phyloP scores from a whole-genome alignment of 495 filamentous ascomycete species.

The Neurospora africana region DNA sequence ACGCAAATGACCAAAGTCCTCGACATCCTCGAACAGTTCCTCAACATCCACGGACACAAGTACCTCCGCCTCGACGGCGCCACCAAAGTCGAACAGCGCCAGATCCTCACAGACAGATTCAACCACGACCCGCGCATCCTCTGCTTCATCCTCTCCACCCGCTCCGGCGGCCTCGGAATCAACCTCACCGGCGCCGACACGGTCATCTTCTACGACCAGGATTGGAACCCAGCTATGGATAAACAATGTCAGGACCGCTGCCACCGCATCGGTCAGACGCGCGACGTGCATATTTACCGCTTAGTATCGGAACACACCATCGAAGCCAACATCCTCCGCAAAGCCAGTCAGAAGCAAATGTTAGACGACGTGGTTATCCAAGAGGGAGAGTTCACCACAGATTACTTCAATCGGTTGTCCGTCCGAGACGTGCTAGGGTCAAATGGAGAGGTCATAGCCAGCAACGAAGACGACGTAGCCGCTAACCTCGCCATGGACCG shows the following conservation, averaged over 20 bases:
- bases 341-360: constrained; percentile 94
- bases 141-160: constrained; percentile 88
- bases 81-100: constrained; percentile 90
- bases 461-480: constrained; percentile 48
- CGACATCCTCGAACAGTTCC: constrained; percentile 92
- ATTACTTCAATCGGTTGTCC: constrained; percentile 80
- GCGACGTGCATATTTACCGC: constrained; percentile 96
- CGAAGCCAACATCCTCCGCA: constrained; percentile 95
- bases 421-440: constrained; percentile 59
- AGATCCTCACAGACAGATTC: constrained; percentile 92
- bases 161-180: constrained; percentile 90
- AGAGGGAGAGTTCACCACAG: constrained; percentile 95
- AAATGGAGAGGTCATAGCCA: constrained; percentile 41
- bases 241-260: constrained; percentile 98
- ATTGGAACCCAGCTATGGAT: constrained; percentile 99
- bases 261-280: constrained; percentile 95
- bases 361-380: constrained; percentile 97
- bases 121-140: constrained; percentile 89
- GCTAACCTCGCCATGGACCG: constrained; percentile 78
- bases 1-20: constrained; percentile 99
- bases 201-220: constrained; percentile 98
- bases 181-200: constrained; percentile 96
- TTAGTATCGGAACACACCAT: constrained; percentile 97
- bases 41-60: constrained; percentile 95
- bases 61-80: constrained; percentile 85